Evolutionary conservation across 139 green algal species (phyloP).

Genomic region (Ettlia oleoabundans): DNA sequence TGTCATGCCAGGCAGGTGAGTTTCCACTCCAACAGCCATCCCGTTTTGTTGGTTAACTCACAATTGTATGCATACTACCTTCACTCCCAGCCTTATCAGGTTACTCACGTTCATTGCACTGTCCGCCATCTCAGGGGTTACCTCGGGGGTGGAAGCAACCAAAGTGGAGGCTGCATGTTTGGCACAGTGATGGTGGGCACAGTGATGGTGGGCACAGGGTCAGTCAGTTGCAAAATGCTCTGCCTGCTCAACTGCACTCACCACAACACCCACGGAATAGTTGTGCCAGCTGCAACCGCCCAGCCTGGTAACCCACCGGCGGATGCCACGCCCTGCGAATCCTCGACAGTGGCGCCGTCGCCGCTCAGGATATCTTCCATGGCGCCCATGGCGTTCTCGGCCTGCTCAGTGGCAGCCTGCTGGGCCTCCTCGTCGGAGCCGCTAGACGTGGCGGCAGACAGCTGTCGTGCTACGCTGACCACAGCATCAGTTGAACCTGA

Average conservation of each 20-base stretch:
- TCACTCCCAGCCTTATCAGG: no score
- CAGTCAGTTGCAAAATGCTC: no score
- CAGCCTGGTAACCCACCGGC: neutral
- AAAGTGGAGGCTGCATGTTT: neutral
- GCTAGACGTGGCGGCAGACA: neutral
- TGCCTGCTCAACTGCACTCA: no score
- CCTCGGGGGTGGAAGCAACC: neutral
- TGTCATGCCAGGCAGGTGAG: no score
- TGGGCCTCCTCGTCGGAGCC: neutral
- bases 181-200: neutral
- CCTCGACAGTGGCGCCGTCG: neutral
- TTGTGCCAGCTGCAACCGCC: no score
- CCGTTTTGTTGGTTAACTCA: no score
- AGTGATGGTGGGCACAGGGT: no score
- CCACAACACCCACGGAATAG: no score
- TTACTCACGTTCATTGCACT: neutral
- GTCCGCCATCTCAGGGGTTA: neutral
- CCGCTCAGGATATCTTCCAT: neutral
- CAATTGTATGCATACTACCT: no score
- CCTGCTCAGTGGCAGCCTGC: neutral
- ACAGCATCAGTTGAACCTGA: neutral
- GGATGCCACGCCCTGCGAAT: neutral
- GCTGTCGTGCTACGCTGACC: slow-evolving; percentile 6
- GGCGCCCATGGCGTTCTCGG: neutral
- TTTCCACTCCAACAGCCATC: no score